Percentiles rank a stretch among this genome's conserved stretches.
Conservation (phyloP, 2,329 filamentous ascomycete genomes). For the Epichloe gansuensis region DNA sequence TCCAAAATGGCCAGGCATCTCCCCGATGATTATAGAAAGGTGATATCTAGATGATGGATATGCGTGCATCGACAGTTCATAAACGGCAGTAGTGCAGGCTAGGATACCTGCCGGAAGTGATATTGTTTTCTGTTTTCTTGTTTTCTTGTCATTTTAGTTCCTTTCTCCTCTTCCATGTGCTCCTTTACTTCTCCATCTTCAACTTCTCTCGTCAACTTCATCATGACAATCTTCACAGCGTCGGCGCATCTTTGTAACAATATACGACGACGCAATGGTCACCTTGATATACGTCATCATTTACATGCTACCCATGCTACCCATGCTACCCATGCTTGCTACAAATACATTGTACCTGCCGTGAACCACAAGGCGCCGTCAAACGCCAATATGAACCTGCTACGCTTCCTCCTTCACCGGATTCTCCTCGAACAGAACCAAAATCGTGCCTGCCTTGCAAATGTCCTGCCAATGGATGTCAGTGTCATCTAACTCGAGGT, state of each 20-base stretch:
- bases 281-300: neutral
- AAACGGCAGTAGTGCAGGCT: neutral
- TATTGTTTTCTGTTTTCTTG: neutral
- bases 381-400: conserved; percentile 9
- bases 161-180: neutral
- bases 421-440: conserved; percentile 57
- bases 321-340: too few species aligned
- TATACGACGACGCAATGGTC: neutral
- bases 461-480: conserved; percentile 42
- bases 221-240: neutral
- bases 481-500: neutral
- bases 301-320: neutral
- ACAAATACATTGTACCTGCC: neutral
- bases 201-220: neutral
- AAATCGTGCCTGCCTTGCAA: conserved; percentile 62
- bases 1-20: conserved; percentile 22
- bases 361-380: conserved; percentile 3
- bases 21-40: conserved; percentile 20
- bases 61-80: neutral
- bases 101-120: neutral
- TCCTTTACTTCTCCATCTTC: too few species aligned
- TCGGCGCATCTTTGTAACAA: neutral
- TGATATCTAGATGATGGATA: conserved; percentile 14
- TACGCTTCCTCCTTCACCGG: conserved; percentile 17
- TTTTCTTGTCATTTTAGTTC: neutral